A percentile compares a stretch with the other conserved stretches of the same genome.
These are phyloP conservation scores for Annulohypoxylon bovei DNA, from an alignment of 495 filamentous ascomycete genomes.

Conservation along the genomic window DNA sequence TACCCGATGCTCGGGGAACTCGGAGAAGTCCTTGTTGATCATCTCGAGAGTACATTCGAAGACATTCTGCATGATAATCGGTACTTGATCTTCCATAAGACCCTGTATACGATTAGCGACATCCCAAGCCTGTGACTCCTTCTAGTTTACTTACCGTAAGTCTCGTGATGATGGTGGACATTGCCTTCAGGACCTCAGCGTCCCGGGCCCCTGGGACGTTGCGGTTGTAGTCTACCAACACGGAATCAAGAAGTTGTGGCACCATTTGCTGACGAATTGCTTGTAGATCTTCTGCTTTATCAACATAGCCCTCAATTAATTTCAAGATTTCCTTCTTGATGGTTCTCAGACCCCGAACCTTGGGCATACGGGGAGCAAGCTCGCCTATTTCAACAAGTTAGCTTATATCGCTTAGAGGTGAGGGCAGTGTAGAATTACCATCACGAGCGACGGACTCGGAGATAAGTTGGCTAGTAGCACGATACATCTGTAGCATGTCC, in stretches of 20 bases:
- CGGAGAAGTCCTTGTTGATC: constrained; percentile 99
- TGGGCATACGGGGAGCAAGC: constrained; percentile 97
- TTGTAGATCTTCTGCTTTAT: constrained; percentile 95
- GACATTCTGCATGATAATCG: constrained; percentile 96
- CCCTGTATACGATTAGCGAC: constrained; percentile 56
- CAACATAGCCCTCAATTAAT: constrained; percentile 95
- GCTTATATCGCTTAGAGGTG: constrained; percentile 28
- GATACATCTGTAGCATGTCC: constrained; percentile 99
- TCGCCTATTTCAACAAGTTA: constrained; percentile 64
- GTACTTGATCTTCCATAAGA: constrained; percentile 97
- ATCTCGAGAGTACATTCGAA: constrained; percentile 99
- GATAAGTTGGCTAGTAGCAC: constrained; percentile 93
- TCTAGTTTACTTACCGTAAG: constrained; percentile 77
- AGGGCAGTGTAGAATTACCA: constrained; percentile 63
- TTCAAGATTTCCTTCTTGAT: constrained; percentile 99
- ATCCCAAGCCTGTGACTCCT: background rate
- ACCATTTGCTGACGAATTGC: constrained; percentile 93
- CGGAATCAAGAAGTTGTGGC: constrained; percentile 94
- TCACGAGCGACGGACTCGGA: constrained; percentile 88
- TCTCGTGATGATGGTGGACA: constrained; percentile 97
- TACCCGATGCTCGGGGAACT: constrained; percentile 97
- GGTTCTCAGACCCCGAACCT: constrained; percentile 91
- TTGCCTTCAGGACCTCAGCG: constrained; percentile 94
- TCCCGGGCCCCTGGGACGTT: constrained; percentile 97
- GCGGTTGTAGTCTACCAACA: constrained; percentile 93